Evolutionary conservation across 169 alveolate genomes (phyloP), one percentile per base, ranked within the genome.

Genomic region (Sarcocystis neurona): DNA sequence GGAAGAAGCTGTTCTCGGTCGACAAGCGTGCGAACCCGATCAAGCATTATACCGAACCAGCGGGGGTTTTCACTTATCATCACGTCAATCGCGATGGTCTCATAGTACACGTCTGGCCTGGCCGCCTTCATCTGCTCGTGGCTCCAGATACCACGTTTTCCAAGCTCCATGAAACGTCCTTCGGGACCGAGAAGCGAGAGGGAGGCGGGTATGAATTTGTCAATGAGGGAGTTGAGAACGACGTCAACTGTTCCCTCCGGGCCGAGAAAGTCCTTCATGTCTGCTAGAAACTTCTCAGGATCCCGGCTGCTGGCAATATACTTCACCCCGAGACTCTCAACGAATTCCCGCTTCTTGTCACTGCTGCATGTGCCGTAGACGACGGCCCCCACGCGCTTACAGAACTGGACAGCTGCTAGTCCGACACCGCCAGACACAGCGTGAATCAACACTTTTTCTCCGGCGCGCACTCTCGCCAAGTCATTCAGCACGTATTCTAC

Each of bases 391-490:
- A 89, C 92, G 37, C 85, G 78, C 92, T 89, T 85, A 70, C 94
- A 92, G 82, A 88, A 87, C 85, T 93, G 95, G 53, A 93, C 87
- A 50, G 94, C 94, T 58, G 88, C 91, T 44, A 93, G 85, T 0
- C 95, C 95, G 23, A 93, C 94, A 5, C 95, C 95, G 37, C 95
- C 95, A 0, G 95, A 85, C 6, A 90, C 94, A 1, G 95, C 95
- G 72, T 93, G 95, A 50, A 91, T 84, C 72, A 93, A 63, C 44
- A 90, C 93, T 53, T 68, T 72, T 48, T 92, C 93, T 1, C 94
- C 94, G 46, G 70, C 89, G 56, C 90, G 90, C 48, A 94, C 91
- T 58, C 89, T 91, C 47, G 93, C 93, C 47, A 93, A 43, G 84
- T 94, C 96, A 8, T 92, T 90, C 66, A 93, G 84, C n/a, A 91